A percentile compares a stretch with the other conserved stretches of the same genome.
Conservation (phyloP, 78 protist genomes). For the Polysphondylium violaceum region DNA sequence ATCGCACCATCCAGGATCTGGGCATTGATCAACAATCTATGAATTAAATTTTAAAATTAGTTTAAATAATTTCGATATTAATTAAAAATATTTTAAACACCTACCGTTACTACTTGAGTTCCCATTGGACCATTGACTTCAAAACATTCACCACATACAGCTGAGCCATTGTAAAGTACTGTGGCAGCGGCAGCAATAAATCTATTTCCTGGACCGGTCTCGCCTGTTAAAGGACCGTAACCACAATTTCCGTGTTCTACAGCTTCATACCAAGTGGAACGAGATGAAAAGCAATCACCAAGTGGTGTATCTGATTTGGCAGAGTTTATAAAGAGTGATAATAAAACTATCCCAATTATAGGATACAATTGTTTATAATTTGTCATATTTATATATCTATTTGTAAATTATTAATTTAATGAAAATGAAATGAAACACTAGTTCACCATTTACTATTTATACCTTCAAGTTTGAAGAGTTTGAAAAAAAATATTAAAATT, state of each 20-base stretch:
- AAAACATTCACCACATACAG: conserved; percentile 68
- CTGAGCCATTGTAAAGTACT: conserved; percentile 54
- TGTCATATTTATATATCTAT: too few species aligned
- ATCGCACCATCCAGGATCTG: conserved; percentile 85
- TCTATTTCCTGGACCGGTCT: conserved; percentile 49
- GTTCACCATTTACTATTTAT: too few species aligned
- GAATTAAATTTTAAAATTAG: neutral
- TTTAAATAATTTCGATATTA: neutral
- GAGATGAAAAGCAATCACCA: conserved; percentile 38
- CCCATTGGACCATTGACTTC: conserved; percentile 62
- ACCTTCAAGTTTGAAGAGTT: too few species aligned
- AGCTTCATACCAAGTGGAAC: conserved; percentile 80
- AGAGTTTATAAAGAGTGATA: neutral
- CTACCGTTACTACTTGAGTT: conserved; percentile 34
- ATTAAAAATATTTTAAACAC: neutral
- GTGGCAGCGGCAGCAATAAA: conserved; percentile 75
- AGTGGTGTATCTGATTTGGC: neutral
- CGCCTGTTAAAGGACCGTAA: conserved; percentile 55
- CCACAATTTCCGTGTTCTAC: conserved; percentile 82
- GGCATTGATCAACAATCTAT: conserved; percentile 81
- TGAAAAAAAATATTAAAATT: too few species aligned
- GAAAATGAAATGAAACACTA: too few species aligned
- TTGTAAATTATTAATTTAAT: too few species aligned
- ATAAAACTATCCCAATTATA: neutral
- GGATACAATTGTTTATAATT: neutral